Evolutionary conservation across 441 rosid genomes (phyloP).

Genomic region (Adansonia gregorii): DNA sequence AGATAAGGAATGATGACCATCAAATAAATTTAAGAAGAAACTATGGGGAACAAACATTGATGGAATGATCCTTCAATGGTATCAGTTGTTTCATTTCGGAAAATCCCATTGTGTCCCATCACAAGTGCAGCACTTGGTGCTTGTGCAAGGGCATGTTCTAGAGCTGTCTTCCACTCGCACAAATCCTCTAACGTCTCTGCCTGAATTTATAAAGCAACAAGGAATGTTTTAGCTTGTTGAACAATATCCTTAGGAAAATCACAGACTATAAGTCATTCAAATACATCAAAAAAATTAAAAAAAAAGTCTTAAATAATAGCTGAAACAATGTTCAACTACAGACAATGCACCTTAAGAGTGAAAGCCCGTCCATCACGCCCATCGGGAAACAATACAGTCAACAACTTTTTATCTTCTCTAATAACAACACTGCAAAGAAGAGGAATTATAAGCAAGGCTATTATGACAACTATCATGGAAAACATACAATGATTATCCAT

Average conservation of each 20-base stretch:
- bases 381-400: conserved; percentile 96
- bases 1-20: conserved; percentile 15
- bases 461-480: conserved; percentile 23
- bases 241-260: background rate
- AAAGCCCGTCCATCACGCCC: conserved; percentile 99
- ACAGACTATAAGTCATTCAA: conserved; percentile 17
- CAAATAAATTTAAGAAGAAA: conserved; percentile 22
- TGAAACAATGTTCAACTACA: conserved; percentile 27
- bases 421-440: conserved; percentile 81
- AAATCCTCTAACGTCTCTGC: conserved; percentile 95
- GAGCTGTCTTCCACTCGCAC: conserved; percentile 91
- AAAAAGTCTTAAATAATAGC: background rate
- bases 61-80: conserved; percentile 74
- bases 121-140: conserved; percentile 98
- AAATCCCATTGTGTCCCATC: conserved; percentile 94
- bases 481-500: conserved; percentile 27
- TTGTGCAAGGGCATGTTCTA: conserved; percentile 88
- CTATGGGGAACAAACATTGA: conserved; percentile 56
- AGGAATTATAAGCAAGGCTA: conserved; percentile 33
- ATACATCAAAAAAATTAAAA: background rate
- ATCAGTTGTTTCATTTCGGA: conserved; percentile 70
- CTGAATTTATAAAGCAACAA: conserved; percentile 43
- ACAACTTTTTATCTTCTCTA: conserved; percentile 88
- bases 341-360: conserved; percentile 82
- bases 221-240: conserved; percentile 5